Evolutionary conservation across 2,329 filamentous ascomycete genomes (phyloP).

Genomic region (Botrytis fabae): DNA sequence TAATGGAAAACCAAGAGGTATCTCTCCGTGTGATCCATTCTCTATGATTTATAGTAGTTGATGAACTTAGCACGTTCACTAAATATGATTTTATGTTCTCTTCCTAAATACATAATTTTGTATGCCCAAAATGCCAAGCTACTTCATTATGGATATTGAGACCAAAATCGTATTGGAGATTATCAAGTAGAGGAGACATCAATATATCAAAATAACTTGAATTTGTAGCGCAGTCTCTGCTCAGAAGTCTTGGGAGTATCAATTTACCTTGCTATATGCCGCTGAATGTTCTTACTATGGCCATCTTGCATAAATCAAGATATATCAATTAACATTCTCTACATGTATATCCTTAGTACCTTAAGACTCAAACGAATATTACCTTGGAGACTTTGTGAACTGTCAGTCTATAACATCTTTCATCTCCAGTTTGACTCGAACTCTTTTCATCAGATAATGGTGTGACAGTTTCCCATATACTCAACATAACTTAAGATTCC

Average conservation of each 20-base stretch:
- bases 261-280: background rate
- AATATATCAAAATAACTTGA: background rate
- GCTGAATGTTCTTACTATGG: background rate
- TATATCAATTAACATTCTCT: no score
- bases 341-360: background rate
- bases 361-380: background rate
- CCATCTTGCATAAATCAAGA: background rate
- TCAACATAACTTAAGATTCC: background rate
- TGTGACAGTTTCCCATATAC: background rate
- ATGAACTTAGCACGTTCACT: background rate
- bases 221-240: rapidly evolving
- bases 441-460: background rate
- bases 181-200: background rate
- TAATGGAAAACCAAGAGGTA: background rate
- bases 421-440: background rate
- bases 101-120: background rate
- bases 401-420: background rate
- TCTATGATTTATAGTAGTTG: background rate
- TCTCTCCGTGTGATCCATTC: background rate
- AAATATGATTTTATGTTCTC: background rate
- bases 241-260: background rate
- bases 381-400: background rate
- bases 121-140: no score
- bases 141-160: background rate
- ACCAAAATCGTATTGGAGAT: rapidly evolving